These are phyloP conservation scores for Cydonia oblonga DNA, from an alignment of 331 rosid genomes.

Conservation along the genomic window DNA sequence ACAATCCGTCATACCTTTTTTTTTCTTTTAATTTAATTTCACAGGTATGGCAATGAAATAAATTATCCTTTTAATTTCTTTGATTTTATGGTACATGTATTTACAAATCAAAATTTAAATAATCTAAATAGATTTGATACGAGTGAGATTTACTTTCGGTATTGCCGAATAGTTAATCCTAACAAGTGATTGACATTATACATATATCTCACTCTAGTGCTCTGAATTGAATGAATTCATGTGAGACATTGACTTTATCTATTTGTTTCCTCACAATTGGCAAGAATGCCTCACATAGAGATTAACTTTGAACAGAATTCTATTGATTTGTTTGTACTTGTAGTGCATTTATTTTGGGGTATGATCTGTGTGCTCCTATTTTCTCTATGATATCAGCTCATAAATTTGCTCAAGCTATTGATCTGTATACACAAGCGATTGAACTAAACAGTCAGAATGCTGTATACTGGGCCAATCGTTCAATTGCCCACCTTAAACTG, in stretches of 20 bases:
- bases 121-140: neutral
- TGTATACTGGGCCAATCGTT: slow-evolving; percentile 90
- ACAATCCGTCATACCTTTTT: neutral
- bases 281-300: neutral
- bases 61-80: slow-evolving; percentile 4
- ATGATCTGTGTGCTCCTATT: slow-evolving; percentile 12
- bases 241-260: neutral
- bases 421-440: slow-evolving; percentile 79
- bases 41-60: neutral
- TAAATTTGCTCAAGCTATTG: slow-evolving; percentile 80
- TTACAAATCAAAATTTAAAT: neutral
- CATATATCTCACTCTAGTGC: neutral
- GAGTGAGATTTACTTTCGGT: neutral
- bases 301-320: neutral
- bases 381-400: slow-evolving; percentile 47
- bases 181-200: neutral
- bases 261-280: neutral
- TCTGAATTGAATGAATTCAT: neutral
- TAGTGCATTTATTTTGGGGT: neutral
- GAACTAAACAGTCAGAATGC: slow-evolving; percentile 65
- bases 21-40: neutral
- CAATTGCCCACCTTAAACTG: slow-evolving; percentile 83
- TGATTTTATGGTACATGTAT: neutral
- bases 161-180: neutral
- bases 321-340: neutral